Conservation (phyloP, 331 rosid genomes). For the Cydonia oblonga region DNA sequence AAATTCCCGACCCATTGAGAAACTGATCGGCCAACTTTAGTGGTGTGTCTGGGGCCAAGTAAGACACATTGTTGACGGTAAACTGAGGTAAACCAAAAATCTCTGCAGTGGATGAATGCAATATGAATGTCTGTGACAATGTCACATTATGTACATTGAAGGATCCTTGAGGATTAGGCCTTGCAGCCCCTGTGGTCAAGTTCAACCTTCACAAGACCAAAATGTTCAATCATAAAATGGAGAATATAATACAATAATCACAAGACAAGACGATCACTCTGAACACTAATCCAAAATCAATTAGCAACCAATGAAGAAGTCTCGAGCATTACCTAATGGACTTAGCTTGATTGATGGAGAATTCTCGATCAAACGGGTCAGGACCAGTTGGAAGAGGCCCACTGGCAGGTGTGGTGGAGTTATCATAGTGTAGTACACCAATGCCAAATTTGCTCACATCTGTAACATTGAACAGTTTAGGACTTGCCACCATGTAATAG, state of each 20-base stretch:
- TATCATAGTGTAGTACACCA: constrained; percentile 14
- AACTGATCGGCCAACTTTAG: constrained; percentile 53
- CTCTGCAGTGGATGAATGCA: constrained; percentile 25
- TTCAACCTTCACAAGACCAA: constrained; percentile 43
- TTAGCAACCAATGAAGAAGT: not conserved
- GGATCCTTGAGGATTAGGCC: constrained; percentile 65
- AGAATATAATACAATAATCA: not conserved
- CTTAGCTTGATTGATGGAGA: constrained; percentile 12
- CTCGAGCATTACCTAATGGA: not conserved
- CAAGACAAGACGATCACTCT: not conserved
- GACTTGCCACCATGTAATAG: constrained; percentile 24
- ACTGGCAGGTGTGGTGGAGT: constrained; percentile 2
- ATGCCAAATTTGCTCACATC: constrained; percentile 9
- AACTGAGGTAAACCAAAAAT: constrained; percentile 24
- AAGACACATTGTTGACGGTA: constrained; percentile 56
- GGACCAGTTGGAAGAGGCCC: constrained; percentile 23
- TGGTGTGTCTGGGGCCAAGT: constrained; percentile 47
- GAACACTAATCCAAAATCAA: not conserved
- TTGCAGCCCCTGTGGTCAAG: constrained; percentile 59
- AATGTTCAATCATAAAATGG: not conserved
- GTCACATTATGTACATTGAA: constrained; percentile 52
- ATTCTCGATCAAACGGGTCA: constrained; percentile 9
- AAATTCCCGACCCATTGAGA: constrained; percentile 34
- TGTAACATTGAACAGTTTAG: constrained; percentile 7
- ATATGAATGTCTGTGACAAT: constrained; percentile 40